Base-by-base conservation (phyloP, 1,139 yeast species). In the Zhuliangozyma parablackwelliae region DNA sequence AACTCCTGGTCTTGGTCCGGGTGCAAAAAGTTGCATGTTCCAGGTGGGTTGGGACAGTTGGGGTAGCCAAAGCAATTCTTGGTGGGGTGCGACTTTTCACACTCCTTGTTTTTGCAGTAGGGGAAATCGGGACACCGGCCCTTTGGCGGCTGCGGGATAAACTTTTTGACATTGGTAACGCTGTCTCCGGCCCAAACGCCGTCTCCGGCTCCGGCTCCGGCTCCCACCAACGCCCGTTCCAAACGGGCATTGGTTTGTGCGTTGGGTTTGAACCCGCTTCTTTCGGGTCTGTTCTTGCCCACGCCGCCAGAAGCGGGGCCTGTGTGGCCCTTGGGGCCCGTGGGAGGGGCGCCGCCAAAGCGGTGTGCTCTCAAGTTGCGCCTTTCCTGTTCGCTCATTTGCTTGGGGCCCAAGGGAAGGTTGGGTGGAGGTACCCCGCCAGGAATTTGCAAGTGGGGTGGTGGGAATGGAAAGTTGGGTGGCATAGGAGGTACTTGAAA, bases 111-210 rank as follows among this genome's bases (percentile, higher is more conserved):
- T 37, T 70, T 60, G 63, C 96, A 88, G 53, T 81, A 76, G 26
- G 96, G 96, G 65, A 86, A 86, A 39, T 81, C 75, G 27, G 72
- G 70, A 57, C 96, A 88, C 56, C 96, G 78, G 31, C 82, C 82
- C 45, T 72, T 75, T 35, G 76, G 61, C 32, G 78, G 68, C 54
- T 72, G 66, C 11, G 57, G 57, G 13, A 52, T 55, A 45, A 58
- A 59, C 38, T 56, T 56, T 28, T 50, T 45, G 37, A 53, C 53
- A 16, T 55, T 54, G 24, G 53, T 49, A 29, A 48, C 21, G 34
- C 21, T 20, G 34, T 25, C 31, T 21, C 30, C n/a, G 10, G 61
- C 25, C 20, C 20, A 23, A 29, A 48, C 21, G 34, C 21, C 24
- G 34, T 25, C 31, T 21, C 30, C n/a, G 10, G 61, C n/a, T n/a